These are phyloP conservation scores for Jaenimonas drosophilae DNA, from an alignment of 208 protist species.

Conservation along the genomic window DNA sequence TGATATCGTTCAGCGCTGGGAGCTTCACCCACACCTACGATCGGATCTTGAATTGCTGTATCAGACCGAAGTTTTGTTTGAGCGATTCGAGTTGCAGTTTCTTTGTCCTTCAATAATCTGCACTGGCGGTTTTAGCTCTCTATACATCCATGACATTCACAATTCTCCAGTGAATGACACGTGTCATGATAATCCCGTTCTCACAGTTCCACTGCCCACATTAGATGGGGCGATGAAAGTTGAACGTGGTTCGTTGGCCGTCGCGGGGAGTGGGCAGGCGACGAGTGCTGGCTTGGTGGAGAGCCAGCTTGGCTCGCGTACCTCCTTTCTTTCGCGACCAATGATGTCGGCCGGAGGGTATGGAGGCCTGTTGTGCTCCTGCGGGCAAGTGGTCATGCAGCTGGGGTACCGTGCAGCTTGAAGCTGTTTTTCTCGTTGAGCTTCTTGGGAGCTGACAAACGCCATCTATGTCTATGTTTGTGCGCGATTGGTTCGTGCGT, in stretches of 20 bases:
- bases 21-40: slow-evolving; percentile 58
- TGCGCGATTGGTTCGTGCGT: no score
- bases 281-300: no score
- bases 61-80: slow-evolving; percentile 53
- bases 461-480: no score
- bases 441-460: no score
- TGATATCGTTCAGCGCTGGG: slow-evolving; percentile 50
- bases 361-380: slow-evolving; percentile 54
- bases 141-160: slow-evolving; percentile 65
- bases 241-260: no score
- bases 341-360: slow-evolving; percentile 39
- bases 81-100: slow-evolving; percentile 68
- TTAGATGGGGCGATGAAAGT: background rate
- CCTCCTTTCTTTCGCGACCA: slow-evolving; percentile 37
- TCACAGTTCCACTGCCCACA: background rate
- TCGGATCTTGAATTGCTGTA: slow-evolving; percentile 52
- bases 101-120: slow-evolving; percentile 37
- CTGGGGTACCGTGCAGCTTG: no score
- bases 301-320: slow-evolving; percentile 41
- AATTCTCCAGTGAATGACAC: slow-evolving; percentile 3
- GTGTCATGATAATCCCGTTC: background rate
- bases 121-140: slow-evolving; percentile 68
- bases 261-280: no score
- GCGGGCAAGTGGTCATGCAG: slow-evolving; percentile 59
- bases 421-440: no score